Evolutionary conservation across 108 stramenopile species (phyloP), one percentile per base, ranked within the genome.

Genomic region (Bacterosira constricta): DNA sequence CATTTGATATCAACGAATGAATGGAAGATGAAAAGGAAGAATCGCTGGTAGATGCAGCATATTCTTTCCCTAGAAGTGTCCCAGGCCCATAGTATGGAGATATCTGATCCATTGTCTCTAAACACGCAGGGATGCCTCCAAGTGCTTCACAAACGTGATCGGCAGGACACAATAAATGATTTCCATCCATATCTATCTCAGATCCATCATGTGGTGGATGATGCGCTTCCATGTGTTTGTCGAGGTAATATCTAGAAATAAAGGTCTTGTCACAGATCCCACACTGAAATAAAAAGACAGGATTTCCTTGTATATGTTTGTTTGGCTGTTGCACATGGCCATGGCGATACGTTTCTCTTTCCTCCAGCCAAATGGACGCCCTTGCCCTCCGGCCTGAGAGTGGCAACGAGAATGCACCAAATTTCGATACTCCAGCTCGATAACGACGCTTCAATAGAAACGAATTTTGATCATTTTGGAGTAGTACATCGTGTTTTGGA

Each of bases 251-350:
- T 27, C 60, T 61, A 10, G 60, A 61, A 12, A 61, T 23, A 61
- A 61, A 61, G 25, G 60, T 61, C 60, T 61, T 61, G 21, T 61
- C 37, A 42, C 60, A 61, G 13, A 39, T 39, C 27, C 60, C 60
- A 61, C 60, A 61, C 37, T 61, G 60, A 61, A 61, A 61, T 39
- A 61, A 42, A 38, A 41, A 39, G 2, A 61, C 39, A 23, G 60
- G 12, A 38, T 61, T 61, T 26, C 23, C 37, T 15, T 9, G 15
- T 4, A 26, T 25, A 11, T 39, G 36, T n/a, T 42, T 39, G 39
- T 42, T 45, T 17, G 39, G 60, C 12, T n/a, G 38, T 23, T 13
- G 10, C 12, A 10, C n/a, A 20, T 36, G 57, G 12, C 12, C 12
- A 8, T 8, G 8, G 10, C 47, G 17, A 42, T 61, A 61, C n/a